Percentiles rank a stretch among this genome's conserved stretches.
These are phyloP conservation scores for Dendryphion nanum DNA, from an alignment of 2,329 filamentous ascomycete species.

Conservation along the genomic window DNA sequence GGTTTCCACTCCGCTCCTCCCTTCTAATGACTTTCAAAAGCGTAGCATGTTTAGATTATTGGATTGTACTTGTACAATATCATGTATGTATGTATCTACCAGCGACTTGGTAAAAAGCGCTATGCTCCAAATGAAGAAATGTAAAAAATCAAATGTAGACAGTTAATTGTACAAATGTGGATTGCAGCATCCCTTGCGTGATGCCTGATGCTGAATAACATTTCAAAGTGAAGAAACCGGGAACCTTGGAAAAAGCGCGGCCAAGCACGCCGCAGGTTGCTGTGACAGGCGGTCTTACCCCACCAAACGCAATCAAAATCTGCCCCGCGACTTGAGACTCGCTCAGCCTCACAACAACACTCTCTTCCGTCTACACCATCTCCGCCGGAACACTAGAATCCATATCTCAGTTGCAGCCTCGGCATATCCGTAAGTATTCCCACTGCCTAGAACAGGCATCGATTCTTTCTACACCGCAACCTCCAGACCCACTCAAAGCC, in stretches of 20 bases:
- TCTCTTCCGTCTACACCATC: constrained; percentile 12
- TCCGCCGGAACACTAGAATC: not conserved
- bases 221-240: too few relatives aligned
- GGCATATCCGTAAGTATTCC: too few relatives aligned
- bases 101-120: constrained; percentile 2
- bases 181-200: too few relatives aligned
- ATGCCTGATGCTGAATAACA: too few relatives aligned
- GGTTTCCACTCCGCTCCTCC: constrained; percentile 38
- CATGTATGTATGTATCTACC: constrained; percentile 31
- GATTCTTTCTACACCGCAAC: not conserved
- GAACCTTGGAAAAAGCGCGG: too few relatives aligned
- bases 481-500: too few relatives aligned
- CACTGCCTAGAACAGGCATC: not conserved
- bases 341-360: constrained; percentile 15
- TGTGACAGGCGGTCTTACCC: not conserved
- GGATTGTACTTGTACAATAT: constrained; percentile 35
- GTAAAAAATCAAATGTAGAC: constrained; percentile 31
- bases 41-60: constrained; percentile 32
- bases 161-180: too few relatives aligned
- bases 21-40: constrained; percentile 32
- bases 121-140: constrained; percentile 4
- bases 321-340: constrained; percentile 9
- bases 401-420: too few relatives aligned
- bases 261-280: too few relatives aligned
- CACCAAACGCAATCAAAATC: not conserved